These are phyloP conservation scores for Spirogloea muscicola DNA, from an alignment of 139 green algal genomes.

Conservation along the genomic window DNA sequence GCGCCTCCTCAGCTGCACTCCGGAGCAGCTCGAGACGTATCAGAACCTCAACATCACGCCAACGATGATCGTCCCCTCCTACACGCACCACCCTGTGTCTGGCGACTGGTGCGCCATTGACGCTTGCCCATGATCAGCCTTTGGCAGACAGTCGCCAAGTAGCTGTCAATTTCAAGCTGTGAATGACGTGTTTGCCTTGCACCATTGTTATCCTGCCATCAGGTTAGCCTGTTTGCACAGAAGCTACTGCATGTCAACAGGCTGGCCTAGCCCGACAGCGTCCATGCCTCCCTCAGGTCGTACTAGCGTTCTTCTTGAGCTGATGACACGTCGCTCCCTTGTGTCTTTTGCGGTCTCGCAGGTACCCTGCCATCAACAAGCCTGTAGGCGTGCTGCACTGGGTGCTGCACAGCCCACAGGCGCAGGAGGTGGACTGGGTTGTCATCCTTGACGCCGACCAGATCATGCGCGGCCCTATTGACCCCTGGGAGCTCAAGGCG, in stretches of 20 bases:
- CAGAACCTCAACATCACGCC: constrained; percentile 34
- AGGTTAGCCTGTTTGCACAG: too few species aligned
- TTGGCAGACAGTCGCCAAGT: too few species aligned
- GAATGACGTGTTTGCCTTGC: too few species aligned
- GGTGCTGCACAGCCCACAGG: constrained; percentile 40
- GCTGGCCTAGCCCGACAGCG: too few species aligned
- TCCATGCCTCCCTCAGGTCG: too few species aligned
- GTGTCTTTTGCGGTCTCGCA: too few species aligned
- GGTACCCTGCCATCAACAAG: constrained; percentile 56
- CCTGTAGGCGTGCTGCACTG: constrained; percentile 47
- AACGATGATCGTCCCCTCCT: constrained; percentile 27
- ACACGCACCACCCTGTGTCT: constrained; percentile 10
- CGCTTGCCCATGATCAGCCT: too few species aligned
- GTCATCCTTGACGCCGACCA: constrained; percentile 56
- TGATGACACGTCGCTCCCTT: too few species aligned
- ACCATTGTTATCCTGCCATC: too few species aligned
- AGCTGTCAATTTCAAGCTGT: too few species aligned
- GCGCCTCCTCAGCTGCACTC: constrained; percentile 37
- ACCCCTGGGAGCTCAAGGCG: constrained; percentile 25
- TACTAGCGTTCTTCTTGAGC: too few species aligned
- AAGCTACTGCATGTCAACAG: too few species aligned
- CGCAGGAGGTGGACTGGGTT: constrained; percentile 45
- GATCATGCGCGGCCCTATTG: constrained; percentile 32
- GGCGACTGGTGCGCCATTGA: constrained; percentile 28
- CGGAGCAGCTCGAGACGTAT: constrained; percentile 25